phyloP scores from a whole-genome alignment of 768 basidiomycete species.

The Cystobasidiopsis lactophilus region DNA sequence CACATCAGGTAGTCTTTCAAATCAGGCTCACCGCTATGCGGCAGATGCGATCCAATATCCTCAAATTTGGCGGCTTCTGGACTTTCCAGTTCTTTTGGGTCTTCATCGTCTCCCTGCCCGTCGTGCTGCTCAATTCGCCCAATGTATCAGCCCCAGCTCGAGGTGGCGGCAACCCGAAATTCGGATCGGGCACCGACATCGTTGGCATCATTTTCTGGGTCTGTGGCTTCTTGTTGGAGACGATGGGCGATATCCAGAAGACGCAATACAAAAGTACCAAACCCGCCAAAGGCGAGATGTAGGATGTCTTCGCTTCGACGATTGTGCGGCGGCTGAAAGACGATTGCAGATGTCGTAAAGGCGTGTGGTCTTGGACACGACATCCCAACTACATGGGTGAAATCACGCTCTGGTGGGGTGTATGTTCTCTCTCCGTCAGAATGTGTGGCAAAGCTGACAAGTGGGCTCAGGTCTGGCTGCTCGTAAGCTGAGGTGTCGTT shows the following conservation, averaged over 20 bases:
- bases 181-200: slow-evolving; percentile 43
- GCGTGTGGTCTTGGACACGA: slow-evolving; percentile 38
- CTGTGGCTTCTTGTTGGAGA: slow-evolving; percentile 38
- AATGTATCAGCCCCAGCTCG: slow-evolving; percentile 32
- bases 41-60: slow-evolving; percentile 30
- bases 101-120: slow-evolving; percentile 17
- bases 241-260: slow-evolving; percentile 40
- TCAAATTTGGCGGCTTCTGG: slow-evolving; percentile 36
- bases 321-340: too few species aligned
- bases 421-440: slow-evolving; percentile 9
- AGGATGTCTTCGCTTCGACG: slow-evolving; percentile 16
- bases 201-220: slow-evolving; percentile 41
- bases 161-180: slow-evolving; percentile 34
- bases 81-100: slow-evolving; percentile 42
- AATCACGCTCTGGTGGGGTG: slow-evolving; percentile 26
- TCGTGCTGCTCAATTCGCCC: slow-evolving; percentile 46
- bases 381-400: slow-evolving; percentile 56
- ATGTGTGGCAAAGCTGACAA: too few species aligned
- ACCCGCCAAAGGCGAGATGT: slow-evolving; percentile 33
- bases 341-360: slow-evolving; percentile 14
- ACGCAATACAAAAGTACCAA: slow-evolving; percentile 35
- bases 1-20: background rate
- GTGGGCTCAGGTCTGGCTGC: slow-evolving; percentile 31
- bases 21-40: background rate
- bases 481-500: slow-evolving; percentile 42